Evolutionary conservation across 2,329 filamentous ascomycete species (phyloP).

Genomic region (Alternaria postmessia): DNA sequence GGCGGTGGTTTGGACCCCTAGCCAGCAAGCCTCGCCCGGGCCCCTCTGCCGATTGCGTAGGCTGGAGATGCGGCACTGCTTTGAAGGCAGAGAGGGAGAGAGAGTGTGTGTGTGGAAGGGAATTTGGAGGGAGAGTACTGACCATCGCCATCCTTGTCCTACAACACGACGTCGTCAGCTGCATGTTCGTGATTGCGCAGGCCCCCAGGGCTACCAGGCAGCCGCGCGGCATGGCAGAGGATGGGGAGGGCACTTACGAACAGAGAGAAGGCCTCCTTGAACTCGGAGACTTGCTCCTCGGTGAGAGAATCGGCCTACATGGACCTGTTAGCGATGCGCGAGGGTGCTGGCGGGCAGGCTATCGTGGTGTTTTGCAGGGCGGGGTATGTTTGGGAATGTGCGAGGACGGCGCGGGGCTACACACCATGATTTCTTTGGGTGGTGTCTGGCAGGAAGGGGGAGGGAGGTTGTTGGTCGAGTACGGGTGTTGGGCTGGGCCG

Average conservation of each 20-base stretch:
- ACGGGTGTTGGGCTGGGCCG: neutral
- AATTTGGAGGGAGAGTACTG: conserved; percentile 33
- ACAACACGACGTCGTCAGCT: conserved; percentile 38
- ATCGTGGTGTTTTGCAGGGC: conserved; percentile 45
- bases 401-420: conserved; percentile 40
- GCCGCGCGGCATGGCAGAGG: conserved; percentile 19
- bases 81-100: neutral
- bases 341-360: conserved; percentile 16
- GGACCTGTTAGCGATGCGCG: conserved; percentile 35
- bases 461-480: neutral
- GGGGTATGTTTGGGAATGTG: conserved; percentile 42
- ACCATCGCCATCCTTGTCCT: conserved; percentile 69
- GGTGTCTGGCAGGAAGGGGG: conserved; percentile 5
- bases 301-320: conserved; percentile 93
- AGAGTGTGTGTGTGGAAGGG: neutral
- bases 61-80: neutral
- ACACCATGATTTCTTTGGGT: conserved; percentile 47
- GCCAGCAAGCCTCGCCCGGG: neutral
- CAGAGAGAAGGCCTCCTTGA: conserved; percentile 99
- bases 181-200: conserved; percentile 5
- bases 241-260: conserved; percentile 76
- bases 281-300: conserved; percentile 99
- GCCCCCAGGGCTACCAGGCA: conserved; percentile 32
- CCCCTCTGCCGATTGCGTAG: neutral
- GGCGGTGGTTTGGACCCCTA: conserved; percentile 2